These are phyloP conservation scores for Boletus coccyginus DNA, from an alignment of 768 basidiomycete species.

Conservation along the genomic window DNA sequence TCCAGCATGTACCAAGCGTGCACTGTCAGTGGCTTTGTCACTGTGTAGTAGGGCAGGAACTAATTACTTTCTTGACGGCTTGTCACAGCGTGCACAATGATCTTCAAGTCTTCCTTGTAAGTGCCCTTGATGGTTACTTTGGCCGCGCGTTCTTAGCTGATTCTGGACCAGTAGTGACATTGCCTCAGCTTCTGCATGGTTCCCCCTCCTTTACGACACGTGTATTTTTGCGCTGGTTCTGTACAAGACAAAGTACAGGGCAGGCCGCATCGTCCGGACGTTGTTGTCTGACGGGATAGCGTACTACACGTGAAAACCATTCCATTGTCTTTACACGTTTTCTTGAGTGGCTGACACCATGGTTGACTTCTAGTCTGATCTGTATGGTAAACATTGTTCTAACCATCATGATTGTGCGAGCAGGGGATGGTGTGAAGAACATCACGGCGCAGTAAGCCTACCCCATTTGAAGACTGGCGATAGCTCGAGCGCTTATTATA, in stretches of 20 bases:
- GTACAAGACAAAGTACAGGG: conserved; percentile 25
- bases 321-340: not conserved
- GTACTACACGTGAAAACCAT: conserved; percentile 32
- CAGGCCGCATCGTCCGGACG: conserved; percentile 20
- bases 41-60: conserved; percentile 31
- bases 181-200: conserved; percentile 39
- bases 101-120: conserved; percentile 30
- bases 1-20: conserved; percentile 1
- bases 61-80: not conserved
- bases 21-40: conserved; percentile 9
- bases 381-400: conserved; percentile 38
- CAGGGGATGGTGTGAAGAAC: conserved; percentile 32
- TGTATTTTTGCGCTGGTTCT: conserved; percentile 34
- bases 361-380: conserved; percentile 30
- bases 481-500: not conserved
- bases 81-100: conserved; percentile 40
- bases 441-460: conserved; percentile 33
- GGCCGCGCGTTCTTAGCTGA: not conserved
- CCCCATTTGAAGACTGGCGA: not conserved
- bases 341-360: not conserved
- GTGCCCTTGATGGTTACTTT: not conserved
- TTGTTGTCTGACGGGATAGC: conserved; percentile 33
- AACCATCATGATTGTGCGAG: conserved; percentile 37
- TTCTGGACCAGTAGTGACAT: conserved; percentile 12
- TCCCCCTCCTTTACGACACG: conserved; percentile 42